Evolutionary conservation across 805 yeast genomes (phyloP).

Genomic region (Myxozyma neglecta): DNA sequence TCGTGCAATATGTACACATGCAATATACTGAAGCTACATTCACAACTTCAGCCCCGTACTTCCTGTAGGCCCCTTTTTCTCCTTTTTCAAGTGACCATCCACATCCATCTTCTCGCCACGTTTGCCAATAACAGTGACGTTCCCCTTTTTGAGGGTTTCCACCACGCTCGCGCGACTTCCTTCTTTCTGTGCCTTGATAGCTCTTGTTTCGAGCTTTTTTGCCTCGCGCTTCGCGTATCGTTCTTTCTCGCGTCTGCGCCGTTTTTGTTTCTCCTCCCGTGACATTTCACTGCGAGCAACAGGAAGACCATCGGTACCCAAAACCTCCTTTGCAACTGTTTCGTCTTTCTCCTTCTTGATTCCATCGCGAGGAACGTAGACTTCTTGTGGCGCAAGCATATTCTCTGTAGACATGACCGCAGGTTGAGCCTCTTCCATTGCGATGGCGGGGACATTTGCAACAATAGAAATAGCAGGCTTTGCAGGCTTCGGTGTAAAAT

Average conservation of each 20-base stretch:
- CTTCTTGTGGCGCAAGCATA: conserved; percentile 92
- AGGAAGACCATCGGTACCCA: conserved; percentile 71
- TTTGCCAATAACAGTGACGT: conserved; percentile 73
- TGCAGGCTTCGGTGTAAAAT: conserved; percentile 87
- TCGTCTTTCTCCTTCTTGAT: conserved; percentile 41
- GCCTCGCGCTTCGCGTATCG: conserved; percentile 59
- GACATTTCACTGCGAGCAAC: conserved; percentile 78
- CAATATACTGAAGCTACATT: background rate
- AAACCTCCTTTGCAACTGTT: conserved; percentile 55
- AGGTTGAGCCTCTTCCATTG: conserved; percentile 97
- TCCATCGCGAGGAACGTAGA: conserved; percentile 51
- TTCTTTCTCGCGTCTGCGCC: conserved; percentile 84
- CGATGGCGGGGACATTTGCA: conserved; percentile 75
- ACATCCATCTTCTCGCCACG: conserved; percentile 74
- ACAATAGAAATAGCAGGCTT: conserved; percentile 77
- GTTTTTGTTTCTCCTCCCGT: conserved; percentile 80
- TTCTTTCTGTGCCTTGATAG: conserved; percentile 47
- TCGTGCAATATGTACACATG: background rate
- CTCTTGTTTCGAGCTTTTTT: conserved; percentile 41
- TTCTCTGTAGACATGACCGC: conserved; percentile 69
- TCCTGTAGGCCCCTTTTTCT: conserved; percentile 4
- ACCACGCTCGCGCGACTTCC: conserved; percentile 63
- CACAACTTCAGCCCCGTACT: conserved; percentile 16
- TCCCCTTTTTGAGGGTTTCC: conserved; percentile 66
- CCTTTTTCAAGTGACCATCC: conserved; percentile 60